Conservation (phyloP, 83 land plant genomes). For the Diphasiastrum complanatum region DNA sequence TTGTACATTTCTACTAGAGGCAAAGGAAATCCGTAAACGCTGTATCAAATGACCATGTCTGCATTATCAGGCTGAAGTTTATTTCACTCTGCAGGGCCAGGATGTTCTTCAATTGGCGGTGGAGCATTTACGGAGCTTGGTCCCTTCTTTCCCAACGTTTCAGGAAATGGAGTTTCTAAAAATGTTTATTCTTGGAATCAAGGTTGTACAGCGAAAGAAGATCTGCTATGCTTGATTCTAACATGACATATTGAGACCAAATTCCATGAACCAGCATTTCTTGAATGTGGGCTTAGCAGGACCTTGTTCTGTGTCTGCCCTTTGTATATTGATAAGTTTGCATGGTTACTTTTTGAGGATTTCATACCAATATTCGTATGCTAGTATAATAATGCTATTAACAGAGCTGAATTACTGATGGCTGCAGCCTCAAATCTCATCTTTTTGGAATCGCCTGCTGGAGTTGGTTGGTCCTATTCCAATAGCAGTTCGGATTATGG, state of each 20-base stretch:
- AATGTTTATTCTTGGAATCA: constrained; percentile 31
- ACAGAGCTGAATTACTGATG: too few species aligned
- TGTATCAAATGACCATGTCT: background rate
- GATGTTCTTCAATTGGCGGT: constrained; percentile 49
- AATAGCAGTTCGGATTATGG: constrained; percentile 20
- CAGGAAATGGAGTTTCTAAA: constrained; percentile 24
- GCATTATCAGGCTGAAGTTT: background rate
- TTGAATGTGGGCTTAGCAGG: background rate
- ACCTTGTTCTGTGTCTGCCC: background rate
- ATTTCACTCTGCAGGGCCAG: constrained; percentile 42
- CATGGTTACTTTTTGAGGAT: background rate
- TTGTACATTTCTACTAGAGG: background rate
- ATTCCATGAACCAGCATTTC: too few species aligned
- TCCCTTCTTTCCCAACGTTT: constrained; percentile 26
- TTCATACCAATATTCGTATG: too few species aligned
- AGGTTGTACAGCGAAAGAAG: constrained; percentile 20
- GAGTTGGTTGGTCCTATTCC: constrained; percentile 31
- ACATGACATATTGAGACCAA: background rate
- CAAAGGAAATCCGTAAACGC: background rate
- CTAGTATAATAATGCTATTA: too few species aligned
- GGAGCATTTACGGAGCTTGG: constrained; percentile 33
- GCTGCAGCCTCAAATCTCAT: constrained; percentile 27
- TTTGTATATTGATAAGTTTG: background rate
- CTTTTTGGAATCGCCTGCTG: constrained; percentile 33
- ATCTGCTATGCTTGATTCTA: too few species aligned